Evolutionary conservation across 2,329 filamentous ascomycete genomes (phyloP).

Genomic region (Aspergillus fumigatus): DNA sequence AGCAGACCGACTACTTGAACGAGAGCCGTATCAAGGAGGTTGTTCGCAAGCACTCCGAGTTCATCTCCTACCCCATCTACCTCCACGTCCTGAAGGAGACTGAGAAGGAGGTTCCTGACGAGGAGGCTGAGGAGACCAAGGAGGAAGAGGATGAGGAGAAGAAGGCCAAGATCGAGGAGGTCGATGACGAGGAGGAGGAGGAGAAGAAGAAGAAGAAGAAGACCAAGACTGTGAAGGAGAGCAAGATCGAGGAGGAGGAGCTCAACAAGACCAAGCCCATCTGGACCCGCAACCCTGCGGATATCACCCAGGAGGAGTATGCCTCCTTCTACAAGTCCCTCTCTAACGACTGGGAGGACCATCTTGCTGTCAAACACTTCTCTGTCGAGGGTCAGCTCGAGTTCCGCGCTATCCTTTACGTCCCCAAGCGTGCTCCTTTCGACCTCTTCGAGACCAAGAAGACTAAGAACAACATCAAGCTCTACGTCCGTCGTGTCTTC

Average conservation of each 20-base stretch:
- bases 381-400: slow-evolving; percentile 99
- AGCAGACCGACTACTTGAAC: slow-evolving; percentile 97
- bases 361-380: slow-evolving; percentile 99
- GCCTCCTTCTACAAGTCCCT: slow-evolving; percentile 99
- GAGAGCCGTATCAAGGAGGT: slow-evolving; percentile 99
- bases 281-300: slow-evolving; percentile 96
- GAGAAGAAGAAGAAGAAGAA: slow-evolving; percentile 90
- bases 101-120: slow-evolving; percentile 96
- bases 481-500: slow-evolving; percentile 99
- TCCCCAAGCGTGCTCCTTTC: slow-evolving; percentile 98
- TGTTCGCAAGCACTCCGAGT: slow-evolving; percentile 99
- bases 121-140: slow-evolving; percentile 74
- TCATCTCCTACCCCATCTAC: slow-evolving; percentile 99
- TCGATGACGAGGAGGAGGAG: slow-evolving; percentile 77
- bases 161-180: slow-evolving; percentile 94
- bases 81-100: slow-evolving; percentile 99
- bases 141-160: slow-evolving; percentile 80
- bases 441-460: slow-evolving; percentile 99
- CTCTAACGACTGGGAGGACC: slow-evolving; percentile 99
- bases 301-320: slow-evolving; percentile 96
- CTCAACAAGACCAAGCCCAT: slow-evolving; percentile 99
- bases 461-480: slow-evolving; percentile 99
- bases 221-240: slow-evolving; percentile 99
- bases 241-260: slow-evolving; percentile 97
- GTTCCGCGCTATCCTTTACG: slow-evolving; percentile 99